Evolutionary conservation across 352 stramenopile genomes (phyloP), one percentile per base, ranked within the genome.

Genomic region (Globisporangium paroecandrum): DNA sequence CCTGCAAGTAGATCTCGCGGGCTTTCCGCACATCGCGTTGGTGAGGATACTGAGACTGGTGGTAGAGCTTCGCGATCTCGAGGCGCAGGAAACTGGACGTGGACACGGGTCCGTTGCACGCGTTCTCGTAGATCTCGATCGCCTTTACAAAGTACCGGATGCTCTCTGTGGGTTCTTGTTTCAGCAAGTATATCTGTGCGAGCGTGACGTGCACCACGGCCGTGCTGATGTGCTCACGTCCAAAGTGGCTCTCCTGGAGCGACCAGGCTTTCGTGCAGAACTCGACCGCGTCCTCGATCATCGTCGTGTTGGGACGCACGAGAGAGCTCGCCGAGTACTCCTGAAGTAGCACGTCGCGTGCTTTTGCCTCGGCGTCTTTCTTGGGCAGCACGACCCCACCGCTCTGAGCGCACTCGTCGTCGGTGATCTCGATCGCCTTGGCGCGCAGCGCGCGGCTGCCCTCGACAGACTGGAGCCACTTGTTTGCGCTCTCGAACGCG

Each of bases 261-360:
- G 77, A 76, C 81, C 81, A 92, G 4, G 83, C 81, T 56, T 89
- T 89, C 36, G 70, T 81, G 64, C 81, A 91, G 47, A 74, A 78
- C 64, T 93, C 85, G n/a, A 89, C 59, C 0, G 82, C 85, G 10
- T 90, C 85, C 1, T 93, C 82, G 46, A 89, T 77, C 47, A 80
- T 58, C 3, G 74, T 64, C 10, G 75, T 53, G 43, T 80, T 76
- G 3, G 66, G 67, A 10, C 49, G 68, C 10, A 73, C 66, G 12
- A 74, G 65, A 38, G 78, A 68, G 4, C 74, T 70, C 2, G 69
- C 25, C 12, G 74, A 69, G 25, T 85, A 71, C 43, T 87, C 79
- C 20, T 81, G 76, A 7, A 85, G 63, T 8, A 91, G 62, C 1
- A 69, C 58, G 0, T 70, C 71, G 43, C 74, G 68, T 34, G 81